Evolutionary conservation across 2,329 filamentous ascomycete species (phyloP).

Genomic region (Ploettnerulaceae sp.): DNA sequence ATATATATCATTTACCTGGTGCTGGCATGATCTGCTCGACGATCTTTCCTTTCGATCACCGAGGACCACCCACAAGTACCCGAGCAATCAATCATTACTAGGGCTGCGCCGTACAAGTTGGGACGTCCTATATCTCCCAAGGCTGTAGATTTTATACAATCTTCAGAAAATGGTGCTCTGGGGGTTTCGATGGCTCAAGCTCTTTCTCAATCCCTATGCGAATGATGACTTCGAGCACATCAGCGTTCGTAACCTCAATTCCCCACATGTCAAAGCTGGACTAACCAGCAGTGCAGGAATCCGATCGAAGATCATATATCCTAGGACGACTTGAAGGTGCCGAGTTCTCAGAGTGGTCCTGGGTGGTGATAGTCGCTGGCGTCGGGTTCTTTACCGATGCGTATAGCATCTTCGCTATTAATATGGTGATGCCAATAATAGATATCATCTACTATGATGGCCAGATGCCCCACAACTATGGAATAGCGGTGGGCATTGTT

Average conservation of each 20-base stretch:
- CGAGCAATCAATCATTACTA: neutral
- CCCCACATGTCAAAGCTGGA: neutral
- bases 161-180: conserved; percentile 18
- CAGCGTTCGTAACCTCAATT: conserved; percentile 10
- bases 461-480: conserved; percentile 33
- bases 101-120: no score
- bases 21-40: neutral
- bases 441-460: conserved; percentile 44
- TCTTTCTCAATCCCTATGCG: conserved; percentile 24
- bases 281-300: conserved; percentile 14
- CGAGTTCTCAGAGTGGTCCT: conserved; percentile 23
- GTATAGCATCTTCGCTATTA: conserved; percentile 43
- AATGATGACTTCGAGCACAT: conserved; percentile 25
- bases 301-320: conserved; percentile 24
- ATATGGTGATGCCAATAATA: conserved; percentile 46
- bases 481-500: conserved; percentile 42
- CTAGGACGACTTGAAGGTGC: conserved; percentile 22
- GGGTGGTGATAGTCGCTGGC: conserved; percentile 37
- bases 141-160: no score
- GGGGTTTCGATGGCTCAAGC: conserved; percentile 25
- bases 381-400: conserved; percentile 46
- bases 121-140: no score
- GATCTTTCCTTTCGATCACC: neutral
- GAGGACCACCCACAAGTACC: neutral
- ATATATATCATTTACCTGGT: neutral